A percentile compares a stretch with the other conserved stretches of the same genome.
These are phyloP conservation scores for Psilocybe tampanensis DNA, from an alignment of 768 basidiomycete species.

Conservation along the genomic window DNA sequence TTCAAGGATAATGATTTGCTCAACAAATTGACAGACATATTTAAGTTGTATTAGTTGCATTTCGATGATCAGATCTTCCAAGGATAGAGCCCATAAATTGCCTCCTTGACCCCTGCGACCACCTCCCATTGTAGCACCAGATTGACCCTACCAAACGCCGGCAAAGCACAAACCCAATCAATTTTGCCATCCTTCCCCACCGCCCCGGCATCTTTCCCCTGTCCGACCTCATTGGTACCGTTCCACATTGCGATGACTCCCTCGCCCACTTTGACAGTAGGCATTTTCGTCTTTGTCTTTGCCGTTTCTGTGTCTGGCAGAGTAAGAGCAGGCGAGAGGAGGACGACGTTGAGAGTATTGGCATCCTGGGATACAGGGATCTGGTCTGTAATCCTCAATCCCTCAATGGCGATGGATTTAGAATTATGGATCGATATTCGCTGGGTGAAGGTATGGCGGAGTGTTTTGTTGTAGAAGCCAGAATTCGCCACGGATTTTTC, in stretches of 20 bases:
- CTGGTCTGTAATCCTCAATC: constrained; percentile 35
- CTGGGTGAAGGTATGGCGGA: constrained; percentile 29
- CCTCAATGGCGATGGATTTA: constrained; percentile 26
- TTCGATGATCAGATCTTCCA: no score
- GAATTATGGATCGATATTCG: constrained; percentile 38
- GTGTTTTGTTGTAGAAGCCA: constrained; percentile 34
- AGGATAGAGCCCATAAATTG: constrained; percentile 4
- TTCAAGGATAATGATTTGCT: no score
- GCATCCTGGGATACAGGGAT: constrained; percentile 36
- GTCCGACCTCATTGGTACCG: constrained; percentile 21
- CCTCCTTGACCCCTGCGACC: constrained; percentile 6
- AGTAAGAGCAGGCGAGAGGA: constrained; percentile 28
- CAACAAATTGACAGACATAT: no score
- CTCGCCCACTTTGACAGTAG: constrained; percentile 21
- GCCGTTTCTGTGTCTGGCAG: background rate
- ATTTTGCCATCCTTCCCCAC: constrained; percentile 36
- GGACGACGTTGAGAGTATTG: constrained; percentile 29
- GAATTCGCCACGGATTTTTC: constrained; percentile 29
- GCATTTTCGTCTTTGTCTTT: background rate
- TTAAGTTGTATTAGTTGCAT: no score
- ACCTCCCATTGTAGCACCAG: constrained; percentile 38
- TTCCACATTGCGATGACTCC: constrained; percentile 34
- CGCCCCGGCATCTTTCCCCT: constrained; percentile 12
- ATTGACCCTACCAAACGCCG: constrained; percentile 31
- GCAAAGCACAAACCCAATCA: constrained; percentile 29